Evolutionary conservation across 805 yeast species (phyloP).

Genomic region (Ogataea ganodermae): DNA sequence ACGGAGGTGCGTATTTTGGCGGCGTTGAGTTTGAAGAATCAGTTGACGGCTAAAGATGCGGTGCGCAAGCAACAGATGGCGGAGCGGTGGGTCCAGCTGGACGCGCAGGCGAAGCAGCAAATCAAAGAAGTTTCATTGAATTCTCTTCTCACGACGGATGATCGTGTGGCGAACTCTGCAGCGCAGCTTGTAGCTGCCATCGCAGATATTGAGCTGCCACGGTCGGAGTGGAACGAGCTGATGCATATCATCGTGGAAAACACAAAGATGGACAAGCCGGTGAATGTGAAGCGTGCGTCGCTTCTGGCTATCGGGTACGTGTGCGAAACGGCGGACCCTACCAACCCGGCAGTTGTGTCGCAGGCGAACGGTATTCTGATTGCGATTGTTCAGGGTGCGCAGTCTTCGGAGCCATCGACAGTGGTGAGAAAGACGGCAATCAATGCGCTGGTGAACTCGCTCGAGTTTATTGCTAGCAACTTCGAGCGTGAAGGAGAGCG

Average conservation of each 20-base stretch:
- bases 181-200: conserved; percentile 96
- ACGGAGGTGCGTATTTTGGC: conserved; percentile 91
- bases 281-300: conserved; percentile 81
- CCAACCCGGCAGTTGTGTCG: conserved; percentile 69
- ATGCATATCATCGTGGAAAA: conserved; percentile 82
- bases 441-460: conserved; percentile 86
- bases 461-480: conserved; percentile 84
- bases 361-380: conserved; percentile 92
- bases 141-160: conserved; percentile 65
- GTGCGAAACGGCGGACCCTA: conserved; percentile 91
- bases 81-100: conserved; percentile 74
- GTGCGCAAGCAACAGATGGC: conserved; percentile 58
- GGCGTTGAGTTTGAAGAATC: conserved; percentile 83
- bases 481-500: conserved; percentile 94
- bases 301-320: conserved; percentile 90
- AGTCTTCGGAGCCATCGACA: conserved; percentile 70
- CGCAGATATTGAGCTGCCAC: conserved; percentile 93
- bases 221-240: conserved; percentile 84
- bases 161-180: conserved; percentile 80
- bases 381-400: conserved; percentile 97
- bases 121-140: conserved; percentile 67
- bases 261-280: conserved; percentile 78
- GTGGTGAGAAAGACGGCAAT: conserved; percentile 86
- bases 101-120: conserved; percentile 52
- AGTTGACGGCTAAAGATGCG: conserved; percentile 78